These are phyloP conservation scores for Dictyostelium citrinum DNA, from an alignment of 78 protist species.

Conservation along the genomic window DNA sequence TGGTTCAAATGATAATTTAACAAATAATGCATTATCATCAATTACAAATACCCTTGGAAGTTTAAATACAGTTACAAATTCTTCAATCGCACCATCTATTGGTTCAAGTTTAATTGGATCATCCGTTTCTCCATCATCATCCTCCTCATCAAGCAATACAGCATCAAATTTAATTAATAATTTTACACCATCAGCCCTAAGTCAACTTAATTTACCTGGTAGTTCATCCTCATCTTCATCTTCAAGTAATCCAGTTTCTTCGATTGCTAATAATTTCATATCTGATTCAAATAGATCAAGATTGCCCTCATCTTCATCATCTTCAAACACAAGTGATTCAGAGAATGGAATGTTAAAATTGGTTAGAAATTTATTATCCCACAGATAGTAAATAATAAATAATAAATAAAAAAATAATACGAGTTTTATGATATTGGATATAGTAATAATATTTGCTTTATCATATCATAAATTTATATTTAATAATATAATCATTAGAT, in stretches of 20 bases:
- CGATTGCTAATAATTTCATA: neutral
- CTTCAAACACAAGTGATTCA: neutral
- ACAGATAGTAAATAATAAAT: neutral
- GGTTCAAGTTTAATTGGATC: neutral
- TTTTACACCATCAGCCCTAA: slow-evolving; percentile 16
- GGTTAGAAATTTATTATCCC: neutral
- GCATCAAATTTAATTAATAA: neutral
- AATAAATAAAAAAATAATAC: neutral
- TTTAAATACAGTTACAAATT: neutral
- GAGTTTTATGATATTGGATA: neutral
- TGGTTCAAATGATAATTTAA: slow-evolving; percentile 18
- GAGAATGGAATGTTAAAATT: neutral
- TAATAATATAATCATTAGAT: neutral
- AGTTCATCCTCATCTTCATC: neutral
- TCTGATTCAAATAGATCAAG: neutral
- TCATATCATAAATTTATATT: neutral
- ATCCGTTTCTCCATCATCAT: neutral
- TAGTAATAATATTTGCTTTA: neutral
- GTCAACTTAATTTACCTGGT: slow-evolving; percentile 17
- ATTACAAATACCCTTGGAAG: slow-evolving; percentile 1
- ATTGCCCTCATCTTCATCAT: neutral
- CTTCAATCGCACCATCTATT: neutral
- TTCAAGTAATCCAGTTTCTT: neutral
- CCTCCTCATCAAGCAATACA: neutral
- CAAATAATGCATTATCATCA: slow-evolving; percentile 45